Conservation (phyloP, 2,329 filamentous ascomycete species). For the Epicoccum sorghinum region DNA sequence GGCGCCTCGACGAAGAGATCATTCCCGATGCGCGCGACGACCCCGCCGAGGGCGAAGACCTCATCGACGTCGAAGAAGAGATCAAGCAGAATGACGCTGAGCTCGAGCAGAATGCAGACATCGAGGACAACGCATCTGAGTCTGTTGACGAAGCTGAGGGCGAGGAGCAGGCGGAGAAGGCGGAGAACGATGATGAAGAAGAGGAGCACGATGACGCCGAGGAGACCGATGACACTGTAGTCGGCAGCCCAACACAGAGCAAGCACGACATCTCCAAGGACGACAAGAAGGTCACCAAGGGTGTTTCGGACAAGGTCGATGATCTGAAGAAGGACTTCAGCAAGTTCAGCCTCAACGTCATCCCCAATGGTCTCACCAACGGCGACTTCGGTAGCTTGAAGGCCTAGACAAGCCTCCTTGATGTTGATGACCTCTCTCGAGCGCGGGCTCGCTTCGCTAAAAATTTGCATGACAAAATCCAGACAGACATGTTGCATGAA, state of each 20-base stretch:
- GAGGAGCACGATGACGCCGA: constrained; percentile 12
- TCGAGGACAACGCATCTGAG: constrained; percentile 26
- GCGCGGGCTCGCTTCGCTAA: constrained; percentile 6
- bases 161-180: constrained; percentile 28
- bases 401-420: not conserved
- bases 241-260: constrained; percentile 19
- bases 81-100: constrained; percentile 45
- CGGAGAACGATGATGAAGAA: constrained; percentile 4
- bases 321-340: constrained; percentile 16
- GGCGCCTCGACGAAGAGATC: constrained; percentile 56
- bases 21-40: constrained; percentile 59
- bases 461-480: constrained; percentile 11
- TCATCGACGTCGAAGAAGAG: constrained; percentile 44
- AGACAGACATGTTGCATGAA: constrained; percentile 7
- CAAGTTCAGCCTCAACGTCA: constrained; percentile 16
- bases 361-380: constrained; percentile 12
- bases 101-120: constrained; percentile 33
- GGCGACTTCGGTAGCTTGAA: constrained; percentile 16
- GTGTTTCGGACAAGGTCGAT: constrained; percentile 4
- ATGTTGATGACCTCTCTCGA: not conserved
- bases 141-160: constrained; percentile 13
- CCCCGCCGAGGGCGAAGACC: constrained; percentile 46
- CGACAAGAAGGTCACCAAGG: constrained; percentile 8
- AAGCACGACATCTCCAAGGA: constrained; percentile 19
- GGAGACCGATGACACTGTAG: constrained; percentile 18